A percentile compares a stretch with the other conserved stretches of the same genome.
Conservation (phyloP, 805 yeast genomes). For the Yarrowia yakushimensis region DNA sequence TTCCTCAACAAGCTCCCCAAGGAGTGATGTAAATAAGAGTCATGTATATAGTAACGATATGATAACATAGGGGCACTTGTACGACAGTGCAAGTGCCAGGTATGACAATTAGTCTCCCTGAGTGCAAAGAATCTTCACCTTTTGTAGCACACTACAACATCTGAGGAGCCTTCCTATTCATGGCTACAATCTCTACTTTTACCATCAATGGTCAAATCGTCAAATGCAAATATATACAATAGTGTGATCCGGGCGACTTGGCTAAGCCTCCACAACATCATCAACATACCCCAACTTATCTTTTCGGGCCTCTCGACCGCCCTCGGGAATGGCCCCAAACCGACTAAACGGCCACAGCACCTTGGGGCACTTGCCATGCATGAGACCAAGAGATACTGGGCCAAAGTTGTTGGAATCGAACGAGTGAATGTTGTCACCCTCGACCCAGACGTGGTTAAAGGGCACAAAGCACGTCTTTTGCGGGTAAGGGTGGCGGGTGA, state of each 20-base stretch:
- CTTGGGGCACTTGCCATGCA: constrained; percentile 67
- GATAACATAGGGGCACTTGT: too few relatives aligned
- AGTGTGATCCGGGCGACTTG: too few relatives aligned
- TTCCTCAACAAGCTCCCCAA: constrained; percentile 21
- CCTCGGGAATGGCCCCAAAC: constrained; percentile 48
- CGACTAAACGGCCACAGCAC: constrained; percentile 69
- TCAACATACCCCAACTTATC: constrained; percentile 4
- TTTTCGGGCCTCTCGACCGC: constrained; percentile 52
- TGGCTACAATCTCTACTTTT: too few relatives aligned
- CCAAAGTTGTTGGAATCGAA: constrained; percentile 87
- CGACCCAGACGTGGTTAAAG: constrained; percentile 85
- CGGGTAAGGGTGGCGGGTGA: constrained; percentile 64
- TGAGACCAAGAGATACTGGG: constrained; percentile 76
- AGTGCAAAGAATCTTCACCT: neutral
- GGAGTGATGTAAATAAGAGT: constrained; percentile 22
- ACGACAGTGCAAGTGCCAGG: too few relatives aligned
- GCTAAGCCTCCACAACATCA: constrained; percentile 11
- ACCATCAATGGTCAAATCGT: neutral
- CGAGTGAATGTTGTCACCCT: constrained; percentile 80
- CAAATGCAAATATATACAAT: constrained; percentile 4
- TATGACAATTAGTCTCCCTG: neutral
- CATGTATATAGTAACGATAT: constrained; percentile 25
- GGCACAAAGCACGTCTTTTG: constrained; percentile 61
- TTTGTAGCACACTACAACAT: too few relatives aligned
- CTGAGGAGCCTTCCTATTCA: too few relatives aligned